phyloP scores from a whole-genome alignment of 371 early-diverging fungal species.

The Mortierella sp. region DNA sequence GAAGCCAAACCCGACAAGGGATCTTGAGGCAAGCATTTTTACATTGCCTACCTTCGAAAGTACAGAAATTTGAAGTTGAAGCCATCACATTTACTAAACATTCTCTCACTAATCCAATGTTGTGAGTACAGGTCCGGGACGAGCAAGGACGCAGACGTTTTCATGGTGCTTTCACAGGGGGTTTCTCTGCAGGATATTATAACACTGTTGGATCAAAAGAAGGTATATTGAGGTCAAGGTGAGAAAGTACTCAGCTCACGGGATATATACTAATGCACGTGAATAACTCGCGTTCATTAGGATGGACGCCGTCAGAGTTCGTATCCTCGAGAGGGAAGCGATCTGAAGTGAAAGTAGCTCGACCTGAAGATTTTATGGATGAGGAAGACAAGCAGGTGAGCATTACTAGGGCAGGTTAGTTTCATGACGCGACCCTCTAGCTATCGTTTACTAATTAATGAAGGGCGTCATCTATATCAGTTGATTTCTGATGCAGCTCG shows the following conservation, averaged over 20 bases:
- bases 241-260: neutral
- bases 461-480: conserved; percentile 31
- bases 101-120: neutral
- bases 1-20: conserved; percentile 28
- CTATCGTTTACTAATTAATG: neutral
- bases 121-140: conserved; percentile 73
- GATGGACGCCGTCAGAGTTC: conserved; percentile 83
- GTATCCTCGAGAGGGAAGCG: conserved; percentile 72
- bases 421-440: neutral
- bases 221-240: conserved; percentile 63
- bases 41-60: neutral
- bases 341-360: conserved; percentile 57
- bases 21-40: conserved; percentile 33
- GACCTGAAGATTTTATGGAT: conserved; percentile 93
- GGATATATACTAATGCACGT: neutral
- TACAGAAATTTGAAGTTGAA: no score
- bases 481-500: conserved; percentile 64
- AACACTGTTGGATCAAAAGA: conserved; percentile 97
- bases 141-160: conserved; percentile 89
- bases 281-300: conserved; percentile 53
- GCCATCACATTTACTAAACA: no score
- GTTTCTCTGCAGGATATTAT: conserved; percentile 94
- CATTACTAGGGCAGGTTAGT: neutral
- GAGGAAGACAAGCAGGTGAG: conserved; percentile 86
- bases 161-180: conserved; percentile 97